Base-by-base conservation (phyloP, 345 rosid species). In the Xanthoceras sorbifolium region DNA sequence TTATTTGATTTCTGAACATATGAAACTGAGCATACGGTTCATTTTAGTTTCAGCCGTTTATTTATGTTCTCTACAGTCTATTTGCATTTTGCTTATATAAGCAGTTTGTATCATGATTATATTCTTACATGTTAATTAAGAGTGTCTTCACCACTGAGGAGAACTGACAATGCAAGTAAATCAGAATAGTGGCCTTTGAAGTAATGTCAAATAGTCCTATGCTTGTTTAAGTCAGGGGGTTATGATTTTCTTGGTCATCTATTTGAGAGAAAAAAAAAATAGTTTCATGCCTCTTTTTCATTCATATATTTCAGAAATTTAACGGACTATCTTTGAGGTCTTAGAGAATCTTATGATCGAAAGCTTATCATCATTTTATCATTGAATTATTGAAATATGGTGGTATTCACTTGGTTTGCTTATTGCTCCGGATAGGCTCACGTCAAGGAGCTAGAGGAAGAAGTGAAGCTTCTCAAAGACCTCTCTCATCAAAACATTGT, bases 401-500 rank as follows among this genome's bases (percentile, higher is more conserved):
- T 36, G 22, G 55, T 60, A 69, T 68, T 78, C 74, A 65, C 62
- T 73, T 80, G 64, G 32, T 81, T 78, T 72, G 68, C 48, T 52
- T 73, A 23, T 82, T 83, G 77, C 75, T 68, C 64, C 54, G 67
- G 74, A 77, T 79, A 93, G 97, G 91, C 89, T 71, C 95, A 93
- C 64, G 84, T 93, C 76, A 91, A 77, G 90, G 97, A 91, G 85
- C 94, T 94, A 15, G 99, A 94, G 84, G 98, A 94, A 75, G 98
- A 94, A 84, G 98, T 94, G 79, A 94, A 90, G 87, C 92, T 94
- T 80, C 90, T 94, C 32, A 87, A 89, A 85, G 91, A 91, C 77
- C 98, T 91, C 55, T 93, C 97, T 20, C 98, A 94, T 84, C 93
- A 96, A 2, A 89, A 94, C 78, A 93, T 94, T 75, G 99, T 94